These are phyloP conservation scores for Candolleomyces efflorescens DNA, from an alignment of 768 basidiomycete species.

Conservation along the genomic window DNA sequence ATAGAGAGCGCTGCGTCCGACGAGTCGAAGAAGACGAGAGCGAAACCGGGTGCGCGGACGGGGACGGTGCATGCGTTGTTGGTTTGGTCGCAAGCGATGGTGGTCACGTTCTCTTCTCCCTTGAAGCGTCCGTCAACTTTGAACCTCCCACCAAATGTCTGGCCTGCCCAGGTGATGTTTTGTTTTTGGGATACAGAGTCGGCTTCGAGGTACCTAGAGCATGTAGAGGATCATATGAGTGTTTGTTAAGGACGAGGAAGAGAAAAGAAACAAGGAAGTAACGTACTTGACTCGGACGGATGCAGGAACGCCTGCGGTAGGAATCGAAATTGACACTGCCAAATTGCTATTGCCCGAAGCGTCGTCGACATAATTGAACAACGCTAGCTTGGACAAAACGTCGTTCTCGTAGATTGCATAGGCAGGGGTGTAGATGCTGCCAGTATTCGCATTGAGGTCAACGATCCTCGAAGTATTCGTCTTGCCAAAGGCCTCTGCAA, in stretches of 20 bases:
- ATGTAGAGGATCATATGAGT: neutral
- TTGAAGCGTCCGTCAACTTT: constrained; percentile 63
- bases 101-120: constrained; percentile 51
- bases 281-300: constrained; percentile 50
- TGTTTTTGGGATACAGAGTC: constrained; percentile 52
- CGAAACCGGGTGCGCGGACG: constrained; percentile 68
- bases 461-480: constrained; percentile 59
- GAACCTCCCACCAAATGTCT: constrained; percentile 61
- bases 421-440: constrained; percentile 49
- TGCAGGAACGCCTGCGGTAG: constrained; percentile 37
- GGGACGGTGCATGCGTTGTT: constrained; percentile 53
- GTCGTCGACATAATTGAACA: constrained; percentile 73
- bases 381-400: constrained; percentile 50
- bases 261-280: no score
- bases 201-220: constrained; percentile 53
- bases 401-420: constrained; percentile 76
- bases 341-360: constrained; percentile 51
- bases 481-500: constrained; percentile 65
- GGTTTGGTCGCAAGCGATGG: constrained; percentile 52
- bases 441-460: constrained; percentile 51
- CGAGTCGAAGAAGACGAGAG: constrained; percentile 52
- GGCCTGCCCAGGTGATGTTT: constrained; percentile 76
- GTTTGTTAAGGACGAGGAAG: constrained; percentile 46
- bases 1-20: constrained; percentile 12
- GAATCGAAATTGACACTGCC: constrained; percentile 45